A percentile compares a stretch with the other conserved stretches of the same genome.
Conservation (phyloP, 176 grass and related monocot species). For the Carex littledalei region DNA sequence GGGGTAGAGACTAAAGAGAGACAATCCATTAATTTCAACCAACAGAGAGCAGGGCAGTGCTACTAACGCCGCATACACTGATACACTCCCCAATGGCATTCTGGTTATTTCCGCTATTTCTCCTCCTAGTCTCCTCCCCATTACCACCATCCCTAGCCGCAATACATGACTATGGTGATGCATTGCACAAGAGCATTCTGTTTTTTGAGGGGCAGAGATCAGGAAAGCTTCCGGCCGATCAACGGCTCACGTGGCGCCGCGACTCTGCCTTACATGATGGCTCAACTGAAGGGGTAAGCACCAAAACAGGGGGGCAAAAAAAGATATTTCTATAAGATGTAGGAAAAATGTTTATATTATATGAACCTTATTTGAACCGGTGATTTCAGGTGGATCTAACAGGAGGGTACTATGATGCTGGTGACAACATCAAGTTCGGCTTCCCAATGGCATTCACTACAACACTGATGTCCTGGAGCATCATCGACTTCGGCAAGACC, state of each 20-base stretch:
- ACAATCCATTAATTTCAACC: neutral
- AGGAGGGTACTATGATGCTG: constrained; percentile 93
- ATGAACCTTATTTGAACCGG: too few species aligned
- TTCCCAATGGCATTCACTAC: constrained; percentile 95
- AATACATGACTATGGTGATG: constrained; percentile 61
- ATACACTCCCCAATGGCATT: neutral
- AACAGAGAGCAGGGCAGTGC: neutral
- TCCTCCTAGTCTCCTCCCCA: neutral
- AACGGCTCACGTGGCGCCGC: constrained; percentile 56
- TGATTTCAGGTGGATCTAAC: constrained; percentile 57
- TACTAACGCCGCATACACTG: neutral
- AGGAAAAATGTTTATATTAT: neutral
- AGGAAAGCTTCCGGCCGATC: constrained; percentile 42
- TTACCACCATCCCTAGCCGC: neutral
- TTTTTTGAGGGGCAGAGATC: constrained; percentile 93
- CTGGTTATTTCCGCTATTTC: constrained; percentile 5
- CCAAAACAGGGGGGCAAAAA: fast-evolving
- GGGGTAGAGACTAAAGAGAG: neutral
- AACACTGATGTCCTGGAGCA: constrained; percentile 82
- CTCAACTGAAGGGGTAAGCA: constrained; percentile 43
- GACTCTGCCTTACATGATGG: constrained; percentile 73
- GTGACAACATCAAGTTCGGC: constrained; percentile 95
- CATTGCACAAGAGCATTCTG: constrained; percentile 76
- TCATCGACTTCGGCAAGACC: constrained; percentile 67
- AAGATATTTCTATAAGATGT: neutral